Evolutionary conservation across 345 rosid genomes (phyloP), one percentile per base, ranked within the genome.

Genomic region (Firmiana major): DNA sequence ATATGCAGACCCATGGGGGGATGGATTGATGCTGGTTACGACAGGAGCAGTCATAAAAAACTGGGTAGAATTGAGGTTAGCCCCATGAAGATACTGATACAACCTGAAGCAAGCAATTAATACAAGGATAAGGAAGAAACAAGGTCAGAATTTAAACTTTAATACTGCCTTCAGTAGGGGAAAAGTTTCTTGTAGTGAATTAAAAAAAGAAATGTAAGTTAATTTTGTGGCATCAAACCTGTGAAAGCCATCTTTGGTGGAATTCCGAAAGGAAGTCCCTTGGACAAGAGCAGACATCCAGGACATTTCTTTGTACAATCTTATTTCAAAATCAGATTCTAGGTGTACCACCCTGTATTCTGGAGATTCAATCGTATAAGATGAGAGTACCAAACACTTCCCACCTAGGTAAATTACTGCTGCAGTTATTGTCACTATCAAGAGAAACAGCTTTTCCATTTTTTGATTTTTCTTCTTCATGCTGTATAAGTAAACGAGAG

Each of bases 161-260:
- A 45, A 11, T 45, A 9, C 40, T 38, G 13, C 9, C 11, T 60
- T 57, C 7, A 11, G 34, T 22, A 9, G 16, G 15, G 12, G 8
- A 16, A 11, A 21, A 19, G 16, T 40, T 40, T 13, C 9, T 60
- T 12, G 34, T 31, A 31, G 3, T 31, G 34, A 31, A 31, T 31
- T 31, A 31, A 31, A 31, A 3, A 31, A 31, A 31, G 34, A 31
- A 31, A 31, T 31, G 34, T n/a, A 31, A 31, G 34, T 31, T 31
- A 1, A 3, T 31, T 31, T 31, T 31, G 13, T 0, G 21, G 70
- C n/a, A 11, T 13, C 12, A 43, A 74, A 84, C 91, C 88, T 84
- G 84, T 86, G 91, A 58, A 86, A 86, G 51, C 91, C 91, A 51
- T 77, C 75, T 71, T 45, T 80, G 71, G 89, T 88, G 34, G 87